Evolutionary conservation across 371 early-diverging fungal genomes (phyloP), one percentile per base, ranked within the genome.

Genomic region (Haplosporangium sp.): DNA sequence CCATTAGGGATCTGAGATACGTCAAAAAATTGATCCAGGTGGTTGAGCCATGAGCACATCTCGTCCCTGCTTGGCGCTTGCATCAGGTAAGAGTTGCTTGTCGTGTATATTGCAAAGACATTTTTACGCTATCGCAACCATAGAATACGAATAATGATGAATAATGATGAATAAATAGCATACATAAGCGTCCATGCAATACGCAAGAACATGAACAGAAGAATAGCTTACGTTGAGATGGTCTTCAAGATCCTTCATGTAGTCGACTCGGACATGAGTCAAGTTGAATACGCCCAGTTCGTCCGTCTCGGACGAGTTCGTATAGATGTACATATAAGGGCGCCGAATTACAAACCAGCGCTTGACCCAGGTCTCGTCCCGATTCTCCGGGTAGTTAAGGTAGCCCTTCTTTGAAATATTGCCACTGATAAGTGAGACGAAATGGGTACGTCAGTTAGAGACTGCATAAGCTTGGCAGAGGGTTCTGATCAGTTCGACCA

Each of bases 331-430:
- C 51, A 96, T 86, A 69, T 93, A 94, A 14, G 97, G 97, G 55
- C 91, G 84, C 37, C 94, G 91, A 52, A 96, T 86, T 36, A 95
- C 94, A 81, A 95, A 89, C 93, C 94, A 95, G 7, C 92, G 85
- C 56, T 89, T 88, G 1, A 87, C 80, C 97, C 97, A 96, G 10
- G 67, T 67, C 51, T 91, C 91, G 18, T 85, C 85, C 4, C 86
- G 76, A 55, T 89, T 83, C 61, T 93, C 88, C 41, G 89, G 90
- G 67, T 87, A 89, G 8, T 84, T 80, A 20, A 90, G 82, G 52
- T 88, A 86, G 9, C 92, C 89, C 59, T 85, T 86, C 74, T 88
- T 89, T n/a, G 90, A 83, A 41, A 89, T 81, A 60, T 83, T 89
- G 23, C 84, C 87, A 40, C 90, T 85, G 37, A 37, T n/a, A 42